These are phyloP conservation scores for Xylogone sp. DNA, from an alignment of 2,329 filamentous ascomycete genomes.

Conservation along the genomic window DNA sequence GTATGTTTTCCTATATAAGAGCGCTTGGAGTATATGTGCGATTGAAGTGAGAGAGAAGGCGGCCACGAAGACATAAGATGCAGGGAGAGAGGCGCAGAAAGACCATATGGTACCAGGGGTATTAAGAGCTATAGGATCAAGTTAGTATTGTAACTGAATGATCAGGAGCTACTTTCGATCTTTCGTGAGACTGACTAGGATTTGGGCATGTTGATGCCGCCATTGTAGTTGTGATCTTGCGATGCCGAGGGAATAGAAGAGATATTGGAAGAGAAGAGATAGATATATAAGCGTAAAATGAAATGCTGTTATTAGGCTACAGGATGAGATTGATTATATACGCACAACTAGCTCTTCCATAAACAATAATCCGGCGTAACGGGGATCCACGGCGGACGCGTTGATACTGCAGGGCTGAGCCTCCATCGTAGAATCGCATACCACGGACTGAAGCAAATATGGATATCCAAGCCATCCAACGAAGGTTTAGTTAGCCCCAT, in stretches of 20 bases:
- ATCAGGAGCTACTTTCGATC: neutral
- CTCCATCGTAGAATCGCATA: no score
- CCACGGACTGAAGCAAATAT: no score
- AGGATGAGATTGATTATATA: no score
- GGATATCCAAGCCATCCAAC: no score
- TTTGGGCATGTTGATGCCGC: neutral
- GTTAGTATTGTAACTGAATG: neutral
- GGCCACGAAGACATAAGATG: conserved; percentile 29
- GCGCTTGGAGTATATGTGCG: conserved; percentile 29
- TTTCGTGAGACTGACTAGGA: neutral
- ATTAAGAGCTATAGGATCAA: neutral
- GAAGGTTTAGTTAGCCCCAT: no score
- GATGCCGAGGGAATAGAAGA: neutral
- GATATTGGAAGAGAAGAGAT: no score
- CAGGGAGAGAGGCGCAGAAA: conserved; percentile 25
- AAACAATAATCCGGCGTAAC: no score
- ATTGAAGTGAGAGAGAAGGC: conserved; percentile 28
- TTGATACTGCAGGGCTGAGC: no score
- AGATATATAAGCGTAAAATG: no score
- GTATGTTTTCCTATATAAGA: conserved; percentile 27
- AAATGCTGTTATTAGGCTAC: no score
- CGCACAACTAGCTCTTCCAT: no score
- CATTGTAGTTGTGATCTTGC: neutral
- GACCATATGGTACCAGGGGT: conserved; percentile 6
- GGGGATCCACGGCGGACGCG: no score